Percentiles rank a stretch among this genome's conserved stretches.
Evolutionary conservation across 176 grass and related monocot genomes (phyloP).

Genomic region (Triticum timopheevii): DNA sequence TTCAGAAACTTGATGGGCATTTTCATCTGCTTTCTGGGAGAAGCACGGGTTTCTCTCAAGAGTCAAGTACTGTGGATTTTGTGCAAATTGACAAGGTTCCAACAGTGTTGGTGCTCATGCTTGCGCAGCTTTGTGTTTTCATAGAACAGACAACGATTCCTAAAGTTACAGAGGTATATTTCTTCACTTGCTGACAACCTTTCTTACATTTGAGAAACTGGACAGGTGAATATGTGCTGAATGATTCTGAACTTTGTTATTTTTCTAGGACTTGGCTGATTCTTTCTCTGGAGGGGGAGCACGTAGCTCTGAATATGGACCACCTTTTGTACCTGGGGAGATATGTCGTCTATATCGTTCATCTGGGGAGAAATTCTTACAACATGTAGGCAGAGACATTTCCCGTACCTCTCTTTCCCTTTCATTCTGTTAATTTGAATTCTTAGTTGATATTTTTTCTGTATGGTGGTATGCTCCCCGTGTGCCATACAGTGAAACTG

Average conservation of each 20-base stretch:
- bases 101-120: conserved; percentile 64
- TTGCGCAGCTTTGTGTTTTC: conserved; percentile 88
- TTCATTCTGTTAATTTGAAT: conserved; percentile 3
- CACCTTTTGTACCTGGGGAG: conserved; percentile 96
- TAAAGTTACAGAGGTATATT: conserved; percentile 86
- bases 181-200: conserved; percentile 22
- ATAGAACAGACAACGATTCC: conserved; percentile 90
- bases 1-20: conserved; percentile 80
- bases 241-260: conserved; percentile 31
- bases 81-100: conserved; percentile 77
- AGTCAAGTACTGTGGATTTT: conserved; percentile 41
- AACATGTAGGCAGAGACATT: conserved; percentile 67
- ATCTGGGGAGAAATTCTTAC: conserved; percentile 81
- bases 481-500: neutral
- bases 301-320: conserved; percentile 79
- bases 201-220: conserved; percentile 22
- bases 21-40: conserved; percentile 90
- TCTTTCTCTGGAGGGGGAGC: conserved; percentile 85
- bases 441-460: conserved; percentile 3
- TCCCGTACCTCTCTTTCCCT: conserved; percentile 26
- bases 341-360: conserved; percentile 93
- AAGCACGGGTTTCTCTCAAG: conserved; percentile 49
- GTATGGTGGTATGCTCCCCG: neutral
- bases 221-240: neutral
- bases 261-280: conserved; percentile 76